Evolutionary conservation across 176 grass and related monocot species (phyloP), one percentile per base, ranked within the genome.

Genomic region (Sorghum bicolor): DNA sequence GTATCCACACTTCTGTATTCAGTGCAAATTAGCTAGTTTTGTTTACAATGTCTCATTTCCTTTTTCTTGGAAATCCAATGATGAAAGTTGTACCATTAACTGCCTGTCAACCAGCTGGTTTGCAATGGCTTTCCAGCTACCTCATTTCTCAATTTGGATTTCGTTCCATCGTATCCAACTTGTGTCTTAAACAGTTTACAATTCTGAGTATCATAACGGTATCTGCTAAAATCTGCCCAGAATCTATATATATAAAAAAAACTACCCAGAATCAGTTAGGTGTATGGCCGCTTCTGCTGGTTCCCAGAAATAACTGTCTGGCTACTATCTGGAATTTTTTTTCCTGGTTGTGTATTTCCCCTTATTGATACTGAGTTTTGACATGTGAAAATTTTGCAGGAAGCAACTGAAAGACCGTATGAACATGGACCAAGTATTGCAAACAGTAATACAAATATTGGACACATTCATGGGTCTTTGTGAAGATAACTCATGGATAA

Each of bases 361-460:
- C 3, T 50, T 76, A 48, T 1, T 75, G 37, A 72, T 75, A 74
- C 34, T 74, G 11, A 4, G 71, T 64, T 26, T 8, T 78, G 36
- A 4, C 22, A 4, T 39, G 37, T 74, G n/a, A 84, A 85, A 81
- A 67, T 74, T 76, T 26, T 93, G 58, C 96, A 99, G 96, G 87
- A 99, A 99, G 78, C 87, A 94, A 85, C 81, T 99, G 12, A 94
- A 90, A 78, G 96, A 99, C 19, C 83, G 80, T 80, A 87, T 99
- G 83, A 90, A 78, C 83, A 92, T 90, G 70, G 89, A 87, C 22
- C 80, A 96, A 91, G 83, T 99, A 50, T 78, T 65, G 61, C 80
- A 96, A 67, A 92, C 80, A 32, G 75, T 99, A 11, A 66, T 92
- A 31, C 81, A 92, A 87, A 99, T 92, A 92, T 76, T 89, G 47